Evolutionary conservation across 768 basidiomycete species (phyloP).

Genomic region (Solioccasus polychromus): DNA sequence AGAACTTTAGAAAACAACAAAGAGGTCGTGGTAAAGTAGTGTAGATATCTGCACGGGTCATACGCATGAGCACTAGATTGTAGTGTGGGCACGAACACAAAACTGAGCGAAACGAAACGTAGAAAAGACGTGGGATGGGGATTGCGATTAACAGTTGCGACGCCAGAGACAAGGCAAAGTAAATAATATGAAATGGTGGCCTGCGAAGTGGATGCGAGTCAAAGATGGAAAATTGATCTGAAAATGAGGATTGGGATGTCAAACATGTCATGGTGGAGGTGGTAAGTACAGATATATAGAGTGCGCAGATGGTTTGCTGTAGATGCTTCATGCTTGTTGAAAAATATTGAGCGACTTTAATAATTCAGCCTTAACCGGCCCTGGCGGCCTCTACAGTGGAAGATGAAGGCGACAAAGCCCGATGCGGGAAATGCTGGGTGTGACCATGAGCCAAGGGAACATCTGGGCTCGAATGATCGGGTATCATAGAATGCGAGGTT

Average conservation of each 20-base stretch:
- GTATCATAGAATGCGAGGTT: conserved; percentile 35
- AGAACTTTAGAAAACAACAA: conserved; percentile 15
- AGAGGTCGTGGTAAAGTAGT: conserved; percentile 29
- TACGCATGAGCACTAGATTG: conserved; percentile 29
- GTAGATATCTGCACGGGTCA: conserved; percentile 31
- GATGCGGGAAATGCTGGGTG: conserved; percentile 38
- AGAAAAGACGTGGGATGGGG: conserved; percentile 16
- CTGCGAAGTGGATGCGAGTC: conserved; percentile 30
- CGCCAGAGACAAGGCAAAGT: conserved; percentile 20
- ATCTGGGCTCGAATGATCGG: conserved; percentile 34
- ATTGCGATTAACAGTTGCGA: conserved; percentile 32
- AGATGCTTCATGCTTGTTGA: conserved; percentile 39
- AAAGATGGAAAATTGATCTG: conserved; percentile 14
- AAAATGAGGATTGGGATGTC: conserved; percentile 32
- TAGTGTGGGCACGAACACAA: conserved; percentile 21
- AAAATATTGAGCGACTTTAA: conserved; percentile 38
- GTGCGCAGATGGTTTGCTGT: conserved; percentile 39
- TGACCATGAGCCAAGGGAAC: conserved; percentile 31
- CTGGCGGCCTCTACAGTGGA: conserved; percentile 38
- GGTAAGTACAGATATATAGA: conserved; percentile 40
- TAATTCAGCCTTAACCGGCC: conserved; percentile 39
- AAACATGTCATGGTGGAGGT: conserved; percentile 32
- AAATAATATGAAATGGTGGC: conserved; percentile 29
- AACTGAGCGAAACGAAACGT: conserved; percentile 12
- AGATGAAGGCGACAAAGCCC: conserved; percentile 37